Percentiles rank a stretch among this genome's conserved stretches.
These are phyloP conservation scores for Cicer judaicum DNA, from an alignment of 306 rosid genomes.

Conservation along the genomic window DNA sequence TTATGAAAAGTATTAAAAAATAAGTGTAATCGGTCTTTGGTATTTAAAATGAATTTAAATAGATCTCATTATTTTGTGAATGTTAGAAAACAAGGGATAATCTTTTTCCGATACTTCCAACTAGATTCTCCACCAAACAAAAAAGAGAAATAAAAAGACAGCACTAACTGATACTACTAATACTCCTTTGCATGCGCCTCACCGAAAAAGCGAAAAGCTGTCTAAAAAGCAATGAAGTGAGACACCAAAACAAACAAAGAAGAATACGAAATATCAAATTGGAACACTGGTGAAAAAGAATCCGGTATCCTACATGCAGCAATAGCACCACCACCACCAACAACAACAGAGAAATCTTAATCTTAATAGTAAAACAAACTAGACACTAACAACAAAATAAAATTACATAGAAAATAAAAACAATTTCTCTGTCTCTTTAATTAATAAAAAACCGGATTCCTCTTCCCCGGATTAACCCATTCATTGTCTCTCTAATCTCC, in stretches of 20 bases:
- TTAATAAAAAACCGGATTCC: slow-evolving; percentile 85
- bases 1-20: no score
- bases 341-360: slow-evolving; percentile 59
- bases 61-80: no score
- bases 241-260: slow-evolving; percentile 34
- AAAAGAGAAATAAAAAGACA: slow-evolving; percentile 11
- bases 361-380: slow-evolving; percentile 43
- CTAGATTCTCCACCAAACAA: slow-evolving; percentile 24
- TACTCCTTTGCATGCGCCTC: slow-evolving; percentile 28
- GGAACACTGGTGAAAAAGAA: slow-evolving; percentile 97
- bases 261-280: slow-evolving; percentile 46
- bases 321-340: slow-evolving; percentile 39
- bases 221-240: slow-evolving; percentile 36
- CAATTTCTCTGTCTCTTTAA: slow-evolving; percentile 35
- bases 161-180: background rate
- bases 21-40: no score
- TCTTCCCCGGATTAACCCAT: slow-evolving; percentile 77
- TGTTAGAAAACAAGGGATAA: background rate
- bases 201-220: slow-evolving; percentile 21
- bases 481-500: slow-evolving; percentile 48
- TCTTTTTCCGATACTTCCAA: slow-evolving; percentile 17
- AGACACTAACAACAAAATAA: slow-evolving; percentile 47
- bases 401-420: slow-evolving; percentile 22
- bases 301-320: slow-evolving; percentile 65
- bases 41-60: no score